phyloP scores from a whole-genome alignment of 2,329 filamentous ascomycete species.

The Cytospora piceae region DNA sequence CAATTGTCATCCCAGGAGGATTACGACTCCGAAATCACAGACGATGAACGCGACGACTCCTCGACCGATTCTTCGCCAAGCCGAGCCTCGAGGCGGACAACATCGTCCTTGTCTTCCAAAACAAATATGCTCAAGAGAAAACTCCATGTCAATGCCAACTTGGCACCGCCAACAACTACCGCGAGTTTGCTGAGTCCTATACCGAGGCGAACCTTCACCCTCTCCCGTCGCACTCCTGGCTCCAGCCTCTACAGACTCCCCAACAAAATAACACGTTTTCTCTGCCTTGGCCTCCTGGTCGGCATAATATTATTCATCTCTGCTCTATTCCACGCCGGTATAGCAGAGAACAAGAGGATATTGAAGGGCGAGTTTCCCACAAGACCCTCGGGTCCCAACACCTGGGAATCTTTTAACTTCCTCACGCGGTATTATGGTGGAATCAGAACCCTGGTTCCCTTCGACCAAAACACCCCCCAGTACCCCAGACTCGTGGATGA shows the following conservation, averaged over 20 bases:
- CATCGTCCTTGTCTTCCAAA: conserved; percentile 48
- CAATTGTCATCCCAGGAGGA: conserved; percentile 54
- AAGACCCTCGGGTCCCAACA: conserved; percentile 64
- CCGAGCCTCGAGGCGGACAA: conserved; percentile 59
- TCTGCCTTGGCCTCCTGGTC: conserved; percentile 72
- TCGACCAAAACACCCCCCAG: conserved; percentile 72
- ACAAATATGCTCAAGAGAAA: conserved; percentile 45
- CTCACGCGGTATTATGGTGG: conserved; percentile 90
- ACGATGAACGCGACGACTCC: conserved; percentile 43
- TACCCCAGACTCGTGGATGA: conserved; percentile 74
- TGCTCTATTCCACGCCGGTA: conserved; percentile 73
- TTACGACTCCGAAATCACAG: conserved; percentile 49
- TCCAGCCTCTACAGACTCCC: conserved; percentile 65
- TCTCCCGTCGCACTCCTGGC: conserved; percentile 40
- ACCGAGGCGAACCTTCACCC: conserved; percentile 41
- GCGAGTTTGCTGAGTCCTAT: conserved; percentile 27
- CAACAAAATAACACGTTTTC: conserved; percentile 74
- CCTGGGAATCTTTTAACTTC: conserved; percentile 86
- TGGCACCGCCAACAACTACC: conserved; percentile 24
- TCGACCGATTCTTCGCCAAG: conserved; percentile 48
- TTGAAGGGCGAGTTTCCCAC: conserved; percentile 61
- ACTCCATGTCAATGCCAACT: conserved; percentile 26
- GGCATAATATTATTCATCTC: conserved; percentile 77
- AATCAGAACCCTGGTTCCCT: conserved; percentile 69
- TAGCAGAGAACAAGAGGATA: conserved; percentile 67